Base-by-base conservation (phyloP, 169 alveolate genomes). In the Perkinsus chesapeaki region DNA sequence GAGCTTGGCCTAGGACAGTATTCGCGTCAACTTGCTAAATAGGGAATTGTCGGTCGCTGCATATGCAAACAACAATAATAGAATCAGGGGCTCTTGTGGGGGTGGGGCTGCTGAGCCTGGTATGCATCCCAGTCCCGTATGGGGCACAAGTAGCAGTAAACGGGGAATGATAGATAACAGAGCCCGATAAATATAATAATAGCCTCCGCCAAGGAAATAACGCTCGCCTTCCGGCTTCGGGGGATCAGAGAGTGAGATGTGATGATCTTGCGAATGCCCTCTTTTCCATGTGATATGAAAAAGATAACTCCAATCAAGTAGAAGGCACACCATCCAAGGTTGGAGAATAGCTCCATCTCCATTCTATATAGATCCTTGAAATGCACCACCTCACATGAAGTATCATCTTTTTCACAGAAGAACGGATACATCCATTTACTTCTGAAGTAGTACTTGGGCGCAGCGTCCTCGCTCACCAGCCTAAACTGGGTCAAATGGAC, bases 401-500 rank as follows among this genome's bases (percentile, higher is more conserved):
- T 47, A 47, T 47, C 72, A 47, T 47, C 72, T 10, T 47, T 19
- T 10, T 9, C 72, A 47, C 72, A 47, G 19, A 19, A 19, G 72
- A 47, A 47, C n/a, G n/a, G n/a, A n/a, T n/a, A n/a, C n/a, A n/a
- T n/a, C 72, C 72, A 47, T 9, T 47, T 47, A 47, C 19, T 19
- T 10, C 72, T 9, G 27, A 47, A 10, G 27, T 19, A 47, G 72
- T 47, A 47, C 72, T 47, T 47, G 19, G 72, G 72, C 19, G 72
- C 72, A 9, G 72, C 9, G 72, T 9, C 72, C 72, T 47, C 72
- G 27, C 27, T 10, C 9, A 47, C 93, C 39, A 91, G 48, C 39
- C 92, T 48, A 92, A 73, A 82, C 94, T 92, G 94, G 94, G 31
- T 73, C 39, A 92, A 92, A 82, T 92, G 94, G 91, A 92, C 38